Evolutionary conservation across 2,329 filamentous ascomycete species (phyloP), one percentile per base, ranked within the genome.

Genomic region (Emergomyces pasteurianus): DNA sequence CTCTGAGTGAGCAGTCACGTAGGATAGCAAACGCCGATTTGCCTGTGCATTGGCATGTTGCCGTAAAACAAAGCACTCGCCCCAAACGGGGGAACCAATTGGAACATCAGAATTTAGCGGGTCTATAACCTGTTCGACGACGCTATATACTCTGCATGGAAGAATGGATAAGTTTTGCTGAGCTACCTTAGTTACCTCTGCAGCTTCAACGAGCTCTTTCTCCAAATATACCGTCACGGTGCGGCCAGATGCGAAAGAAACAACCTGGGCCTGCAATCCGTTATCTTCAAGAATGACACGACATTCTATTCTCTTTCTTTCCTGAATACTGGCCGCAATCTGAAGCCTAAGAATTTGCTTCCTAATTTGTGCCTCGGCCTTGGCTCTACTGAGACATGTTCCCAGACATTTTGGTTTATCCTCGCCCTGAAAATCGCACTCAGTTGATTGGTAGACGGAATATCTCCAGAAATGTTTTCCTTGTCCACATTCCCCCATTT

Each of bases 171-270:
- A 36, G 26, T 58, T 64, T 23, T 50, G 46, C 26, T 42, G 50
- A 3, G 21, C 26, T 21, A 52, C 61, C 50, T 54, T 58, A 8
- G 54, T n/a, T 18, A 26, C 18, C 36, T 58, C 52, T 1, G 40
- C 53, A 36, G 53, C 42, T 42, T 64, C 57, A 18, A 59, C 23
- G 12, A 63, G 12, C 28, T 63, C 61, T 7, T 53, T 56, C 21
- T 63, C 59, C 18, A 64, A 53, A 5, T 53, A 43, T 14, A 63
- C 46, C 8, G 53, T 50, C 3, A 61, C 49, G 3, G 18, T 55
- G 7, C 61, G 61, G 21, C 63, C 63, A 18, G 63, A 58, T n/a
- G 43, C 56, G 40, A 64, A 59, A 14, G 60, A 57, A 7, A 64
- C 26, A 16, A 23, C 26, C 50, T 64, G 63, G 26, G 55, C 59